These are phyloP conservation scores for Exophiala viscosa DNA, from an alignment of 2,329 filamentous ascomycete genomes.

Conservation along the genomic window DNA sequence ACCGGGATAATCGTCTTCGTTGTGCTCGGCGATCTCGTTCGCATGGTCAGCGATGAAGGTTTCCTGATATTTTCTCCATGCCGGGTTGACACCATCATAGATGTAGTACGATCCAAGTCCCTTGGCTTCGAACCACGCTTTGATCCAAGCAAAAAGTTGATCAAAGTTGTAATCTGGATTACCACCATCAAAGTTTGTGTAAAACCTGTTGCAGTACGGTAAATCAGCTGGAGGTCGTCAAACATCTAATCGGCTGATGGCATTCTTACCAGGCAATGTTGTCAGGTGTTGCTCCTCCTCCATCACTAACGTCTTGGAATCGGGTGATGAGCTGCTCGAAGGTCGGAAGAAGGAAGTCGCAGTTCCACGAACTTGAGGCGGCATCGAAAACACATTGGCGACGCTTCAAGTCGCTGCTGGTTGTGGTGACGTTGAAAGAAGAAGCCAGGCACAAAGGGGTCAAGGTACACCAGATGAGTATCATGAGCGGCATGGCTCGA, in stretches of 20 bases:
- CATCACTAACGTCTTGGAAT: conserved; percentile 2
- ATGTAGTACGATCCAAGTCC: not conserved
- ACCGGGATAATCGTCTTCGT: not conserved
- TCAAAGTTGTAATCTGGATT: not conserved
- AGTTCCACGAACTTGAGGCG: not conserved
- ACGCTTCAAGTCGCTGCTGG: not conserved
- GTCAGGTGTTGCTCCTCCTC: conserved; percentile 2
- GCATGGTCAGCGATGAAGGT: not conserved
- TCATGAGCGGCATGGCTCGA: not conserved
- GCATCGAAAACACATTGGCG: conserved; percentile 4
- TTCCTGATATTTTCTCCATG: not conserved
- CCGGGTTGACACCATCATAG: not conserved
- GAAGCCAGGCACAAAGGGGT: not conserved
- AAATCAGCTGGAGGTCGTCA: too few relatives aligned
- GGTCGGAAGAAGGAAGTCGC: conserved; percentile 3
- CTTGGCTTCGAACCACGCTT: too few relatives aligned
- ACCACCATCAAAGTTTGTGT: not conserved
- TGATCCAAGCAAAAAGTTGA: not conserved
- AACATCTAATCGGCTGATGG: not conserved
- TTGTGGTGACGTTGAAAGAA: not conserved
- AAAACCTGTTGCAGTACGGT: not conserved
- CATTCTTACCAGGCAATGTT: conserved; percentile 1
- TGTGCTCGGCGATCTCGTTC: too few relatives aligned
- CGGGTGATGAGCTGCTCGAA: not conserved
- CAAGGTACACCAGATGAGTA: not conserved